Conservation (phyloP, 1,139 yeast genomes). For the Arxiozyma heterogenica region DNA sequence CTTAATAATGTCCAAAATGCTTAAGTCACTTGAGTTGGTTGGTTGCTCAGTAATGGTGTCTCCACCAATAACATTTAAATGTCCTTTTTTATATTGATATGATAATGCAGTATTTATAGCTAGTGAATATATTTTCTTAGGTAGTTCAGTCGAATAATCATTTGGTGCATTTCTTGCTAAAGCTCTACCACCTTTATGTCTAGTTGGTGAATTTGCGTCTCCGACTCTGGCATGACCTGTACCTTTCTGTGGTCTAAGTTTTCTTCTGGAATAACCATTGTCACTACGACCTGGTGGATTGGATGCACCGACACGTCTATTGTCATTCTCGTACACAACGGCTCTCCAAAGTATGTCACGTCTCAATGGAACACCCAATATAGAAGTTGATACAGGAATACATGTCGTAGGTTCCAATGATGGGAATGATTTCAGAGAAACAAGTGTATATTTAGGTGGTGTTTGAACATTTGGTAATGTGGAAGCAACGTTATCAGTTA, state of each 20-base stretch:
- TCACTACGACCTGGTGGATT: constrained; percentile 81
- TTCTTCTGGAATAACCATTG: constrained; percentile 76
- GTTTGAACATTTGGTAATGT: constrained; percentile 23
- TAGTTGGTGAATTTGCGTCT: constrained; percentile 88
- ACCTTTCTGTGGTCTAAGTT: constrained; percentile 85
- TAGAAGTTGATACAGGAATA: constrained; percentile 62
- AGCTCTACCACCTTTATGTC: constrained; percentile 85
- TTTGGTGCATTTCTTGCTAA: constrained; percentile 86
- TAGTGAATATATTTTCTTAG: constrained; percentile 57
- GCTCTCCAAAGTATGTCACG: constrained; percentile 93
- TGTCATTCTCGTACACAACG: constrained; percentile 84
- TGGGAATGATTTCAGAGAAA: constrained; percentile 80
- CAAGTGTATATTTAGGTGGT: constrained; percentile 70
- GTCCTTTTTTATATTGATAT: constrained; percentile 68
- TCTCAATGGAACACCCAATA: constrained; percentile 68
- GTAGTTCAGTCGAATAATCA: constrained; percentile 79
- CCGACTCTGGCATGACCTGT: constrained; percentile 93
- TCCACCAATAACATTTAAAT: constrained; percentile 57
- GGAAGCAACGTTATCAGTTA: background rate
- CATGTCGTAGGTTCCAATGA: constrained; percentile 74
- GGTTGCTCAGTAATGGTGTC: constrained; percentile 7
- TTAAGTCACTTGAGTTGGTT: constrained; percentile 25
- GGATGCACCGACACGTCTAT: constrained; percentile 79
- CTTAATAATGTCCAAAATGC: background rate
- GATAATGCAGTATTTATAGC: constrained; percentile 80